Evolutionary conservation across 1,284 basidiomycete species (phyloP).

Genomic region (Leccinum pallidistipes): DNA sequence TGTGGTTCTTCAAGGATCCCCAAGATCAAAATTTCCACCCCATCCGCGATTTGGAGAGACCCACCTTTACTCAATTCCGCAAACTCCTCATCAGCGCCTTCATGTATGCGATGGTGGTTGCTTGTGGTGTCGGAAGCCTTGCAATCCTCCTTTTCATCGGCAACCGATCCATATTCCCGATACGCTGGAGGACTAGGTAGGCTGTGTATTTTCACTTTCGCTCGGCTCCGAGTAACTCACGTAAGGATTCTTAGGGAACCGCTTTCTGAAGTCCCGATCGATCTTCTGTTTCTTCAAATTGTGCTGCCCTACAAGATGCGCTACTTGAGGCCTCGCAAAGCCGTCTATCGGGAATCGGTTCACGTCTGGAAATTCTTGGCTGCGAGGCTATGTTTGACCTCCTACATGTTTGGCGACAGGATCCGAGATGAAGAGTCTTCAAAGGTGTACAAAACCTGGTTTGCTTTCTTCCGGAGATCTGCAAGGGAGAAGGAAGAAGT

Average conservation of each 20-base stretch:
- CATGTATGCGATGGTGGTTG: constrained; percentile 86
- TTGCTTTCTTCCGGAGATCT: constrained; percentile 38
- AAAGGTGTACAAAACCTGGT: constrained; percentile 43
- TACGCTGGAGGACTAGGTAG: constrained; percentile 79
- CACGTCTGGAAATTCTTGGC: constrained; percentile 69
- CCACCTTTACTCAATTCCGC: constrained; percentile 75
- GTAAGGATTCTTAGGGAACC: constrained; percentile 55
- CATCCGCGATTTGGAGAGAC: constrained; percentile 85
- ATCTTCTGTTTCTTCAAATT: constrained; percentile 84
- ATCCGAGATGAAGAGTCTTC: constrained; percentile 61
- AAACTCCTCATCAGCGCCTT: constrained; percentile 84
- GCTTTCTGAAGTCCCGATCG: constrained; percentile 80
- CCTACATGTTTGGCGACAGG: constrained; percentile 81
- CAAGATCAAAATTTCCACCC: constrained; percentile 90
- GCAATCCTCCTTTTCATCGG: constrained; percentile 63
- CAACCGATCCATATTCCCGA: constrained; percentile 67
- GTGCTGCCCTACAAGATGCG: constrained; percentile 81
- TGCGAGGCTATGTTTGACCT: constrained; percentile 67
- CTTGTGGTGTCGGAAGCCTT: constrained; percentile 68
- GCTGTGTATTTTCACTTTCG: constrained; percentile 22
- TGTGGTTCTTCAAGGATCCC: constrained; percentile 97
- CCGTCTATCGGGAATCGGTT: constrained; percentile 51
- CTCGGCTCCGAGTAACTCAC: constrained; percentile 8
- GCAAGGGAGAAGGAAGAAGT: constrained; percentile 38
- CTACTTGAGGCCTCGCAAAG: constrained; percentile 67